phyloP scores from a whole-genome alignment of 2,329 filamentous ascomycete genomes.

The Penicillium polonicum region DNA sequence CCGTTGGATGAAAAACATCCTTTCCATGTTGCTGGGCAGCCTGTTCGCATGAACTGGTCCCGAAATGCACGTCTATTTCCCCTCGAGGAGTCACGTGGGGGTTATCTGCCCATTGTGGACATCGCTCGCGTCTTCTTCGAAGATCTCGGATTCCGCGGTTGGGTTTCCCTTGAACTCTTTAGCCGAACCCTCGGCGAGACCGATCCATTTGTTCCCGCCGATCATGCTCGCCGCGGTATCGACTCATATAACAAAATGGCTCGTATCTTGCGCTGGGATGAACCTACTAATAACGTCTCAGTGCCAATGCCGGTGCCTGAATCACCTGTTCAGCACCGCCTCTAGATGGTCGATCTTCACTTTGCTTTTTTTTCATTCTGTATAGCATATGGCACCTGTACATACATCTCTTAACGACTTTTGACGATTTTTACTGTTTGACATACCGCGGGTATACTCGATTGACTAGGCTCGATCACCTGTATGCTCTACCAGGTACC shows the following conservation, averaged over 20 bases:
- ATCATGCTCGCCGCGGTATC: constrained; percentile 27
- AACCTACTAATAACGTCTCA: constrained; percentile 1
- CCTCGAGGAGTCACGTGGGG: constrained; percentile 59
- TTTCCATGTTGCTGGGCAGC: constrained; percentile 58
- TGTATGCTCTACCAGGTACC: no score
- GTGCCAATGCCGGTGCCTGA: constrained; percentile 4
- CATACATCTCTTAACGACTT: background rate
- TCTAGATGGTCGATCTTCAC: constrained; percentile 4
- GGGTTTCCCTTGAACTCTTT: constrained; percentile 28
- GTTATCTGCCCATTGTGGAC: constrained; percentile 64
- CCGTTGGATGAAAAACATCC: constrained; percentile 52
- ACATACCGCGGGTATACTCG: background rate
- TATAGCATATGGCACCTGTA: constrained; percentile 2
- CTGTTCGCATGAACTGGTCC: constrained; percentile 71
- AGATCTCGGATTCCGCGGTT: constrained; percentile 26
- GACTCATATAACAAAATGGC: constrained; percentile 27
- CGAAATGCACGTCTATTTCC: constrained; percentile 70
- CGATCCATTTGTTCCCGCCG: constrained; percentile 24
- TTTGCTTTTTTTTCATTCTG: background rate
- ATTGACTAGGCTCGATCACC: background rate
- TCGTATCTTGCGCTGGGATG: constrained; percentile 20
- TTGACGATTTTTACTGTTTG: background rate
- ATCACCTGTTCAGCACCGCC: constrained; percentile 23
- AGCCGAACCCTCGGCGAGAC: constrained; percentile 26
- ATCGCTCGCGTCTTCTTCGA: constrained; percentile 46